These are phyloP conservation scores for Kodamaea jinghongensis DNA, from an alignment of 805 yeast genomes.

Conservation along the genomic window DNA sequence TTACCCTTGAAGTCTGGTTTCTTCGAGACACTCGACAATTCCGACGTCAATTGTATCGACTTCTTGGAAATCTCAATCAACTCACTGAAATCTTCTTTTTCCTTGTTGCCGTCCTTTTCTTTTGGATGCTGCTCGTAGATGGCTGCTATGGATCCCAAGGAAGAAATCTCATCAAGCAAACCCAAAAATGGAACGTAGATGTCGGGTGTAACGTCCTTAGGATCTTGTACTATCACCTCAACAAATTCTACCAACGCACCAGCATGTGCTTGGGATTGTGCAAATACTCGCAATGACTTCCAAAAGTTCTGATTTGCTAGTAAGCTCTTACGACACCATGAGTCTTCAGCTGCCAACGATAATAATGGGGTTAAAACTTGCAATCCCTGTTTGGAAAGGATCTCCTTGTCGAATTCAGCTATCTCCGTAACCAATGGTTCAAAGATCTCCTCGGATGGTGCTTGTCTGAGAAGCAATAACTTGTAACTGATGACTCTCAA, in stretches of 20 bases:
- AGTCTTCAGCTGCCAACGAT: conserved; percentile 43
- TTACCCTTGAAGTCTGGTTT: conserved; percentile 32
- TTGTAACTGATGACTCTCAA: conserved; percentile 53
- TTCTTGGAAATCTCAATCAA: conserved; percentile 56
- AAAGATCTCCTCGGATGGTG: conserved; percentile 9
- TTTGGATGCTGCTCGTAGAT: conserved; percentile 63
- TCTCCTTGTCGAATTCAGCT: conserved; percentile 37
- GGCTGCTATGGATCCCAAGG: conserved; percentile 77
- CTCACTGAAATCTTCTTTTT: conserved; percentile 5
- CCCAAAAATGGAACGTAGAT: conserved; percentile 70
- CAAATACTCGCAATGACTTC: conserved; percentile 50
- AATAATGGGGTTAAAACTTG: conserved; percentile 48
- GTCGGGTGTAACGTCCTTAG: conserved; percentile 38
- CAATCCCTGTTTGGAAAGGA: conserved; percentile 43
- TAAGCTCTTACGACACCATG: conserved; percentile 41
- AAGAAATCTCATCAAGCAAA: conserved; percentile 72
- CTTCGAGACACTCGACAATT: conserved; percentile 39
- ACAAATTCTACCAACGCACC: conserved; percentile 46
- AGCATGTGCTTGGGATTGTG: conserved; percentile 44
- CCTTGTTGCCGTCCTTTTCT: conserved; percentile 21
- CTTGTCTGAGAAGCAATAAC: conserved; percentile 43
- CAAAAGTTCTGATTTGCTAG: conserved; percentile 46
- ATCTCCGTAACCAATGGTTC: conserved; percentile 1
- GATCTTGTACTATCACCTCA: conserved; percentile 35
- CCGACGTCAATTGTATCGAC: conserved; percentile 61